Conservation (phyloP, 1,284 basidiomycete species). For the Ustilago hordei region DNA sequence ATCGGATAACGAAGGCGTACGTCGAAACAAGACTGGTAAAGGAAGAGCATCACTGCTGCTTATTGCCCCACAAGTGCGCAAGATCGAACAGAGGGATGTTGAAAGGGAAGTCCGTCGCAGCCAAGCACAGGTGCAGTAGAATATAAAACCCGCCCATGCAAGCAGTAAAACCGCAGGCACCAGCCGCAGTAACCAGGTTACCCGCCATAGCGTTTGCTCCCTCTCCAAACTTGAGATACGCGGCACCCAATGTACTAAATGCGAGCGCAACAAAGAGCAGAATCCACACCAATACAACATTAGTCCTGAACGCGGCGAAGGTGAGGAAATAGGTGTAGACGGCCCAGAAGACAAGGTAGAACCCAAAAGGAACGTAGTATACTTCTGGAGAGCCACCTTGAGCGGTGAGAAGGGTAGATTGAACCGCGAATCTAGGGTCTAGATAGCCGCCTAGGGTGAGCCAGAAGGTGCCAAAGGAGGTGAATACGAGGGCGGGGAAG, state of each 20-base stretch:
- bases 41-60: conserved; percentile 8
- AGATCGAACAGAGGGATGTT: conserved; percentile 51
- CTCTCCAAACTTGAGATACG: conserved; percentile 46
- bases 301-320: conserved; percentile 51
- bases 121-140: conserved; percentile 47
- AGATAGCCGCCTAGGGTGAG: conserved; percentile 38
- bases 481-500: conserved; percentile 55
- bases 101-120: conserved; percentile 53
- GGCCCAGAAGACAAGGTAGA: conserved; percentile 52
- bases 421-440: conserved; percentile 35
- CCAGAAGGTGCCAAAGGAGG: conserved; percentile 56
- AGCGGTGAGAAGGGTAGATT: conserved; percentile 34
- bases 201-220: conserved; percentile 7
- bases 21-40: not conserved
- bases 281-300: conserved; percentile 55
- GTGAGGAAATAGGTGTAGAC: conserved; percentile 56
- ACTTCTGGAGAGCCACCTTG: conserved; percentile 14
- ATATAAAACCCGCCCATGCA: conserved; percentile 53
- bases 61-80: conserved; percentile 33
- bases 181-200: conserved; percentile 36
- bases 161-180: conserved; percentile 52
- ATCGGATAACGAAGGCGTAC: too few relatives aligned
- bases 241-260: conserved; percentile 39
- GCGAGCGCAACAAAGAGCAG: conserved; percentile 54
- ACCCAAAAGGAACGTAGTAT: conserved; percentile 43